Evolutionary conservation across 331 rosid genomes (phyloP).

Genomic region (Dryas integrifolia): DNA sequence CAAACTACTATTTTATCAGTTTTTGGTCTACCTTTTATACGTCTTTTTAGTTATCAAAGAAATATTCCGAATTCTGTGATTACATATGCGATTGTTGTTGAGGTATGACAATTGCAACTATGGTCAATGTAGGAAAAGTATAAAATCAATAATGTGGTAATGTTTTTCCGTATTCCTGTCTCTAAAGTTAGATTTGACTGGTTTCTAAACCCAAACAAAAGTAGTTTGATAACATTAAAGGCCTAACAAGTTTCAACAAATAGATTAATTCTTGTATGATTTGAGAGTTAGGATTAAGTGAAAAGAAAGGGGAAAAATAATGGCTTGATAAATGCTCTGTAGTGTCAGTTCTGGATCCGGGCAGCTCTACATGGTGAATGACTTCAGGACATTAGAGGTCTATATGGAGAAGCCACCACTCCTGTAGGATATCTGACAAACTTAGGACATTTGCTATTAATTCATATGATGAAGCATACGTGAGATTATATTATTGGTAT

Average conservation of each 20-base stretch:
- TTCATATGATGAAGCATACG: neutral
- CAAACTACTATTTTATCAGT: neutral
- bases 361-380: neutral
- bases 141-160: neutral
- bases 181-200: neutral
- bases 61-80: neutral
- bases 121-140: neutral
- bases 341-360: neutral
- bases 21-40: neutral
- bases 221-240: neutral
- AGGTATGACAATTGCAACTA: conserved; percentile 1
- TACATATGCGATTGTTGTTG: neutral
- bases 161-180: neutral
- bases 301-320: neutral
- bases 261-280: neutral
- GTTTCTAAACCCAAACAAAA: neutral
- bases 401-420: neutral
- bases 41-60: neutral
- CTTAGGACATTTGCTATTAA: neutral
- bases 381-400: neutral
- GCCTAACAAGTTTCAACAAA: neutral
- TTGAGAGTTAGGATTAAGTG: neutral
- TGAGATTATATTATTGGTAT: neutral
- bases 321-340: neutral
- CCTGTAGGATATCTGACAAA: neutral